A percentile compares a stretch with the other conserved stretches of the same genome.
Evolutionary conservation across 257 asterid species (phyloP).

Genomic region (Haberlea rhodopensis): DNA sequence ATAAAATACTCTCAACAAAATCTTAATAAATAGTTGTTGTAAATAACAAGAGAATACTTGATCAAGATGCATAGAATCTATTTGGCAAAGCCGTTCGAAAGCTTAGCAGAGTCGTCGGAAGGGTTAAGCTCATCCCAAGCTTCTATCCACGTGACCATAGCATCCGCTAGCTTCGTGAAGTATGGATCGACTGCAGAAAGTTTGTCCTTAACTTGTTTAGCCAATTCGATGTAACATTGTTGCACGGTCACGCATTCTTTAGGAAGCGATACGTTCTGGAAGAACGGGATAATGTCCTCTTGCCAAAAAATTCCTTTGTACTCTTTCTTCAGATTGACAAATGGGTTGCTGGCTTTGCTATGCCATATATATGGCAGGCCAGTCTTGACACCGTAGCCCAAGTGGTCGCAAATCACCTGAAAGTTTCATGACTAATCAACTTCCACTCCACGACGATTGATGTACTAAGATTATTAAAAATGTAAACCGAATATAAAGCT

Average conservation of each 20-base stretch:
- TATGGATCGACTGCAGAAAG: slow-evolving; percentile 49
- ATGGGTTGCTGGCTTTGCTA: slow-evolving; percentile 89
- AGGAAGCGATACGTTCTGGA: slow-evolving; percentile 44
- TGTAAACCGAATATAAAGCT: not conserved
- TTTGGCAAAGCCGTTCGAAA: slow-evolving; percentile 34
- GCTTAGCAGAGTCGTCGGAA: slow-evolving; percentile 35
- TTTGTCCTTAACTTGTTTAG: slow-evolving; percentile 61
- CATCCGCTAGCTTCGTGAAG: slow-evolving; percentile 69
- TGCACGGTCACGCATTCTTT: slow-evolving; percentile 70
- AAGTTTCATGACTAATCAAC: not conserved
- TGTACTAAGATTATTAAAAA: too few relatives aligned
- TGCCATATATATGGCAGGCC: slow-evolving; percentile 95
- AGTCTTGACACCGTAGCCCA: slow-evolving; percentile 62
- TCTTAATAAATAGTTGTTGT: too few relatives aligned
- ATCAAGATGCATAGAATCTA: slow-evolving; percentile 34
- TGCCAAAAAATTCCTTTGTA: slow-evolving; percentile 86
- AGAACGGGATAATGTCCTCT: slow-evolving; percentile 71
- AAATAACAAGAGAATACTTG: too few relatives aligned
- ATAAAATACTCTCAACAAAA: too few relatives aligned
- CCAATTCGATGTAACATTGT: slow-evolving; percentile 60
- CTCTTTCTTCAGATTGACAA: slow-evolving; percentile 74
- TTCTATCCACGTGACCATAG: slow-evolving; percentile 80
- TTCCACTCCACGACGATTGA: not conserved
- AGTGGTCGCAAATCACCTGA: slow-evolving; percentile 78
- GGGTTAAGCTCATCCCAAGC: slow-evolving; percentile 91